Percentiles rank a stretch among this genome's conserved stretches.
phyloP scores from a whole-genome alignment of 177 flowering plant species.

The Telopea speciosissima region DNA sequence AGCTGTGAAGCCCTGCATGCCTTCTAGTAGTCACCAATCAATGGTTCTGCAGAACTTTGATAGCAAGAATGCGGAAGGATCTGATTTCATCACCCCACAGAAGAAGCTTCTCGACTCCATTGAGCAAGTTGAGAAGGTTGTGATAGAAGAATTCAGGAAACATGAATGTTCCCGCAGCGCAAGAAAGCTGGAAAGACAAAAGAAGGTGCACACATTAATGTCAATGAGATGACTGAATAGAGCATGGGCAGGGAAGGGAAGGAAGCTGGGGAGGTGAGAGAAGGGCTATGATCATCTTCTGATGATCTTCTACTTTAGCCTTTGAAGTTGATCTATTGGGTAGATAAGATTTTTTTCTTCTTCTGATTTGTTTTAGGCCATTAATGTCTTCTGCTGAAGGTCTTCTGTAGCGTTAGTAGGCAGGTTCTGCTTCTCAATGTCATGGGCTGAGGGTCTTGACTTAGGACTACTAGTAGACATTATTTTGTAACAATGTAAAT shows the following conservation, averaged over 20 bases:
- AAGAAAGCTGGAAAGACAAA: too few relatives aligned
- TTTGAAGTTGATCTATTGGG: conserved; percentile 1
- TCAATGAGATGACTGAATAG: too few relatives aligned
- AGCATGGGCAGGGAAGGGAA: too few relatives aligned
- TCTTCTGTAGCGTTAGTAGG: conserved; percentile 20
- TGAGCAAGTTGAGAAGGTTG: conserved; percentile 58
- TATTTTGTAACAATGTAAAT: conserved; percentile 6
- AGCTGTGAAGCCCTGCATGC: conserved; percentile 11
- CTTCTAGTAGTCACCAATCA: conserved; percentile 25
- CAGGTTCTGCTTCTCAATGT: conserved; percentile 10
- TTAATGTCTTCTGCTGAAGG: conserved; percentile 22
- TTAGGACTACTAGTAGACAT: not conserved
- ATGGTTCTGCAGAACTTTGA: conserved; percentile 23
- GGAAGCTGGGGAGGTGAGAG: too few relatives aligned
- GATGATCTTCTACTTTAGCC: conserved; percentile 23
- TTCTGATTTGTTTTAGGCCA: conserved; percentile 3
- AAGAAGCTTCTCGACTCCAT: conserved; percentile 63
- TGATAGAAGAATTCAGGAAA: conserved; percentile 44
- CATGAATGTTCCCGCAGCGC: conserved; percentile 50
- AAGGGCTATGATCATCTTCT: conserved; percentile 6
- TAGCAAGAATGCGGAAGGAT: conserved; percentile 20
- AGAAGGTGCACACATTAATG: too few relatives aligned
- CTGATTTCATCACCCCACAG: conserved; percentile 56
- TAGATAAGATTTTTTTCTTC: not conserved
- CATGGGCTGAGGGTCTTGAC: not conserved